A percentile compares a stretch with the other conserved stretches of the same genome.
Conservation (phyloP, 805 yeast species). For the Metschnikowia hibisci region DNA sequence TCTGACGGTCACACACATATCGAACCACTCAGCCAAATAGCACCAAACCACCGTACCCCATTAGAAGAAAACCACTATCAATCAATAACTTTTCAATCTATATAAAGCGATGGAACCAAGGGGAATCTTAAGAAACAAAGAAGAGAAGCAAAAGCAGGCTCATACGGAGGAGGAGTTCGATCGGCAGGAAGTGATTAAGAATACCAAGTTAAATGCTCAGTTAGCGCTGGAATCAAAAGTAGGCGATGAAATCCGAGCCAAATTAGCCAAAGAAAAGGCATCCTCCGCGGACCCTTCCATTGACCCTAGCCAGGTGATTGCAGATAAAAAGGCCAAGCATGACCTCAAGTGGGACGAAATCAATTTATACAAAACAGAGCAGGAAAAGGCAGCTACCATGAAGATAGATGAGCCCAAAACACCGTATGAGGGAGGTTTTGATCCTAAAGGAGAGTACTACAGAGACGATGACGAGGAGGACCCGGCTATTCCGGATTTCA, state of each 20-base stretch:
- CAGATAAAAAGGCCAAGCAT: conserved; percentile 2
- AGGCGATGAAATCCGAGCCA: conserved; percentile 46
- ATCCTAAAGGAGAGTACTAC: conserved; percentile 78
- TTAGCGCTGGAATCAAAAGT: conserved; percentile 31
- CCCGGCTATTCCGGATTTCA: conserved; percentile 46
- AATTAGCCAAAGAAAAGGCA: conserved; percentile 39
- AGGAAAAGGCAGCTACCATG: conserved; percentile 69
- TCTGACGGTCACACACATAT: too few relatives aligned
- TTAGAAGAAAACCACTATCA: background rate
- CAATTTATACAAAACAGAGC: conserved; percentile 69
- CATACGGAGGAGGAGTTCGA: conserved; percentile 30
- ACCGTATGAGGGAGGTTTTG: conserved; percentile 87
- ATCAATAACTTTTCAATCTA: too few relatives aligned
- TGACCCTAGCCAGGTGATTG: conserved; percentile 6
- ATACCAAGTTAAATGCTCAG: conserved; percentile 73
- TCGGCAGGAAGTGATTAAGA: conserved; percentile 71
- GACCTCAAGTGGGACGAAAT: conserved; percentile 80
- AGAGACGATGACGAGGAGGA: conserved; percentile 58
- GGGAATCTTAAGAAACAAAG: conserved; percentile 55
- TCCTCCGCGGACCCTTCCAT: conserved; percentile 13
- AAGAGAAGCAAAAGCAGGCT: conserved; percentile 18
- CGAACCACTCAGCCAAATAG: too few relatives aligned
- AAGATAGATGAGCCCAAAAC: conserved; percentile 94
- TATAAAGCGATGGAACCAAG: conserved; percentile 24
- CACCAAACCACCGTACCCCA: background rate